These are phyloP conservation scores for Zygnema circumcarinatum DNA, from an alignment of 139 green algal species.

Conservation along the genomic window DNA sequence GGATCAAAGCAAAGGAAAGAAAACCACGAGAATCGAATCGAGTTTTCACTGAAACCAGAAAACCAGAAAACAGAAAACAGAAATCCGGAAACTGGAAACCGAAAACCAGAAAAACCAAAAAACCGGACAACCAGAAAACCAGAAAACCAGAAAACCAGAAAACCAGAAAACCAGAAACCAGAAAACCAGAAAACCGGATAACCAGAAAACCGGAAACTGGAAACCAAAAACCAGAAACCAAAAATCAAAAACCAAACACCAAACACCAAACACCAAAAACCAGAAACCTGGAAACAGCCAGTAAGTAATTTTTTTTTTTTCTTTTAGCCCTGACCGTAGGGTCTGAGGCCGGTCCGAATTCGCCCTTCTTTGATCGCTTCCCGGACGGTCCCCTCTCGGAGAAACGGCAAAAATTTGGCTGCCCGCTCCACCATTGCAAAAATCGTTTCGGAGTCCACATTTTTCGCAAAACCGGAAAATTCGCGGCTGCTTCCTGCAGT, in stretches of 20 bases:
- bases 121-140: too few species aligned
- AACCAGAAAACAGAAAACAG: background rate
- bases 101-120: background rate
- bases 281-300: too few species aligned
- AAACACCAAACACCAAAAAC: too few species aligned
- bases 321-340: slow-evolving; percentile 33
- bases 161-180: too few species aligned
- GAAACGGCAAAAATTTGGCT: slow-evolving; percentile 19
- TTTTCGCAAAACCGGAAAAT: slow-evolving; percentile 20
- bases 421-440: slow-evolving; percentile 18
- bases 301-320: too few species aligned
- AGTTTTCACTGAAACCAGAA: background rate
- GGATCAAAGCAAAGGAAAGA: background rate
- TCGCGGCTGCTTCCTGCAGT: slow-evolving; percentile 25
- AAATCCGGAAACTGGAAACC: background rate
- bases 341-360: slow-evolving; percentile 36
- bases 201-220: too few species aligned
- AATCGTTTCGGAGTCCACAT: background rate
- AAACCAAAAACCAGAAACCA: too few species aligned
- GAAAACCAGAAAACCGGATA: too few species aligned
- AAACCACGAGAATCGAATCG: background rate
- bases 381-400: background rate
- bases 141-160: too few species aligned
- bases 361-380: background rate
- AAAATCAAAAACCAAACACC: too few species aligned